Evolutionary conservation across 306 rosid genomes (phyloP).

Genomic region (Comarum palustre): DNA sequence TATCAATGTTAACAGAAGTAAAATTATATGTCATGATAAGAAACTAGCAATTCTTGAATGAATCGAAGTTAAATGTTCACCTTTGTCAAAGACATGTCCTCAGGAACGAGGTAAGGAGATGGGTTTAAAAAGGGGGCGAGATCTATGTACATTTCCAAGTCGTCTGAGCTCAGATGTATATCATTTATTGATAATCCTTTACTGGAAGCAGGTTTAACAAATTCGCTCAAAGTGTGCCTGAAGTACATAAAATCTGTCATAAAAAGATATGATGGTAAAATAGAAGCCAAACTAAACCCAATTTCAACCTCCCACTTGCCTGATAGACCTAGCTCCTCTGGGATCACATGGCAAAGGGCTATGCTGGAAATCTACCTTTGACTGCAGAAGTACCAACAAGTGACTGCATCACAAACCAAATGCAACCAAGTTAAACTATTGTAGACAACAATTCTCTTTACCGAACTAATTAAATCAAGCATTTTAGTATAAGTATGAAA

Average conservation of each 20-base stretch:
- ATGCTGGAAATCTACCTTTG: slow-evolving; percentile 91
- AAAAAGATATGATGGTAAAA: slow-evolving; percentile 22
- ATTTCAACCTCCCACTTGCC: slow-evolving; percentile 38
- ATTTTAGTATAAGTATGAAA: neutral
- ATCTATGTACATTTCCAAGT: slow-evolving; percentile 94
- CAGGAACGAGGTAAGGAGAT: slow-evolving; percentile 87
- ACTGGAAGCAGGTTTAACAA: slow-evolving; percentile 92
- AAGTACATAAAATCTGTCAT: slow-evolving; percentile 33
- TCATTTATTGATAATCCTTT: slow-evolving; percentile 77
- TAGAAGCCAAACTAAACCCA: slow-evolving; percentile 20
- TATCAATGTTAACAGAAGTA: slow-evolving; percentile 1
- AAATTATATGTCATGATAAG: slow-evolving; percentile 11
- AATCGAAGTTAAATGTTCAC: slow-evolving; percentile 35
- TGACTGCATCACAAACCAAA: slow-evolving; percentile 59
- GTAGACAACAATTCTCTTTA: slow-evolving; percentile 12
- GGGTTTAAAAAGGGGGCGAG: slow-evolving; percentile 89
- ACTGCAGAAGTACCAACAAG: slow-evolving; percentile 81
- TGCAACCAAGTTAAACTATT: slow-evolving; percentile 17
- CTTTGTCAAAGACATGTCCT: slow-evolving; percentile 95
- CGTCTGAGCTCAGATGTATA: slow-evolving; percentile 77
- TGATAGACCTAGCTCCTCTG: slow-evolving; percentile 51
- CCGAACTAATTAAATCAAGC: slow-evolving; percentile 21
- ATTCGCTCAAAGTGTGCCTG: slow-evolving; percentile 77
- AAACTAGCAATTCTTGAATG: slow-evolving; percentile 8
- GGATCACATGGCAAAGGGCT: slow-evolving; percentile 77